These are phyloP conservation scores for Tinospora cordifolia DNA, from an alignment of 164 flowering plant species.

Conservation along the genomic window DNA sequence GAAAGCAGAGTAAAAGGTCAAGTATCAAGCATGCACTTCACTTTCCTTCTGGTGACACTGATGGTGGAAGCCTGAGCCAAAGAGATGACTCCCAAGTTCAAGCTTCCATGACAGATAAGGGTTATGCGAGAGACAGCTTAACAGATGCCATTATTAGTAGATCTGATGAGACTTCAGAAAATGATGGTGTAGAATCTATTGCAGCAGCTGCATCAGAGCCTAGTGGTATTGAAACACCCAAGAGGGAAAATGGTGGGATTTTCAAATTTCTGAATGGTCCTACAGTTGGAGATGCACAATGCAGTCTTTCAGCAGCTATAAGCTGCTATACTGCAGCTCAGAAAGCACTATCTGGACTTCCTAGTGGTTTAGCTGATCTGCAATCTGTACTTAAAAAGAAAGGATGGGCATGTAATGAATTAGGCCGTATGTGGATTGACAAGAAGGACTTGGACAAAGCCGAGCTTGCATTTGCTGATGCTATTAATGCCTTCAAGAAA, in stretches of 20 bases:
- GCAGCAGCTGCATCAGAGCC: constrained; percentile 19
- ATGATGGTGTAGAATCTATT: constrained; percentile 8
- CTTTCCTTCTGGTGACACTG: constrained; percentile 19
- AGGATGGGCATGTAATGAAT: constrained; percentile 96
- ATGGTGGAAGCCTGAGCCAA: constrained; percentile 12
- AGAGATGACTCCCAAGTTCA: constrained; percentile 10
- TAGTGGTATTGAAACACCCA: constrained; percentile 20
- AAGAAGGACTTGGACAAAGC: constrained; percentile 56
- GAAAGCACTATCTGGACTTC: constrained; percentile 45
- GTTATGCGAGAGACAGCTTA: constrained; percentile 11
- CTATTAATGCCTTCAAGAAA: constrained; percentile 70
- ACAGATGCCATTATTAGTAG: constrained; percentile 13
- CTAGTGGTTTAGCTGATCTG: constrained; percentile 43
- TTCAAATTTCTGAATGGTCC: constrained; percentile 57
- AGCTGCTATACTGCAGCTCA: constrained; percentile 70
- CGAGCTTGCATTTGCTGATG: constrained; percentile 78
- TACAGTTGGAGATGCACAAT: constrained; percentile 40
- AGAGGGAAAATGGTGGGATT: constrained; percentile 70
- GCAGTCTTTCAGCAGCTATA: constrained; percentile 48
- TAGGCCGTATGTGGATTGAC: constrained; percentile 67
- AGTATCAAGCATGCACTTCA: constrained; percentile 22
- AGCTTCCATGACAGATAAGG: constrained; percentile 10
- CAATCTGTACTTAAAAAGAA: constrained; percentile 63
- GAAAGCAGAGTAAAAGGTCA: constrained; percentile 48
- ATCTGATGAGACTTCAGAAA: constrained; percentile 16